phyloP scores from a whole-genome alignment of 2,329 filamentous ascomycete genomes.

The Claviceps paspali region DNA sequence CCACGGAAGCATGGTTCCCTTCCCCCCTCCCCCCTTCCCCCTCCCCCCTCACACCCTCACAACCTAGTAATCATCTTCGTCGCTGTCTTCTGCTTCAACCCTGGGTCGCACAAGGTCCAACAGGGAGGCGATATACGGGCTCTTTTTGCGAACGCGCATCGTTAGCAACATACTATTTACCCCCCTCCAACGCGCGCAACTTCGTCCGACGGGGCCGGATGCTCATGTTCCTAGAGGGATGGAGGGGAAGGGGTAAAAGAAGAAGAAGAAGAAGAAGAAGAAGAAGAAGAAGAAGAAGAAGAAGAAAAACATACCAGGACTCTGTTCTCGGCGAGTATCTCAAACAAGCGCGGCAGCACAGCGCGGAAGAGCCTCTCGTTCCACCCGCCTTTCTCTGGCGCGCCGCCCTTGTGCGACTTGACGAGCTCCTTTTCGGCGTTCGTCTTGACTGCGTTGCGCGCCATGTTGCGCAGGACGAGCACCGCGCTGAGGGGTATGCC shows the following conservation, averaged over 20 bases:
- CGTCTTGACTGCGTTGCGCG: constrained; percentile 48
- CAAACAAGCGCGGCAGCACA: constrained; percentile 47
- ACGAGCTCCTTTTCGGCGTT: constrained; percentile 39
- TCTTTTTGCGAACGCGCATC: too few species aligned
- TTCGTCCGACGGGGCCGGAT: too few species aligned
- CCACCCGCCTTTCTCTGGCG: constrained; percentile 39
- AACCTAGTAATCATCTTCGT: constrained; percentile 7
- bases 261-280: too few species aligned
- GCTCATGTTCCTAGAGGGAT: not conserved
- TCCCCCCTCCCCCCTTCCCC: not conserved
- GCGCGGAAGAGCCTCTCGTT: constrained; percentile 54
- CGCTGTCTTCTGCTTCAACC: constrained; percentile 13
- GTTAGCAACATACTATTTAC: too few species aligned
- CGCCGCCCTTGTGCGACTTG: constrained; percentile 28
- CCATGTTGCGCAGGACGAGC: constrained; percentile 65
- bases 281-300: too few species aligned
- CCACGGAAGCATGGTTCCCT: not conserved
- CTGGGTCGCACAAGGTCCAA: constrained; percentile 21
- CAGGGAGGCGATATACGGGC: constrained; percentile 25
- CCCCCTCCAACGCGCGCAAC: too few species aligned
- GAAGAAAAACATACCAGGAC: constrained; percentile 31
- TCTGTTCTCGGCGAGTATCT: constrained; percentile 55
- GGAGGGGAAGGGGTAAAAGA: too few species aligned
- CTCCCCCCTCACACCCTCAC: not conserved
- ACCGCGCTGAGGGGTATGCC: constrained; percentile 68